Evolutionary conservation across 257 asterid species (phyloP), one percentile per base, ranked within the genome.

Genomic region (Petunia secreta): DNA sequence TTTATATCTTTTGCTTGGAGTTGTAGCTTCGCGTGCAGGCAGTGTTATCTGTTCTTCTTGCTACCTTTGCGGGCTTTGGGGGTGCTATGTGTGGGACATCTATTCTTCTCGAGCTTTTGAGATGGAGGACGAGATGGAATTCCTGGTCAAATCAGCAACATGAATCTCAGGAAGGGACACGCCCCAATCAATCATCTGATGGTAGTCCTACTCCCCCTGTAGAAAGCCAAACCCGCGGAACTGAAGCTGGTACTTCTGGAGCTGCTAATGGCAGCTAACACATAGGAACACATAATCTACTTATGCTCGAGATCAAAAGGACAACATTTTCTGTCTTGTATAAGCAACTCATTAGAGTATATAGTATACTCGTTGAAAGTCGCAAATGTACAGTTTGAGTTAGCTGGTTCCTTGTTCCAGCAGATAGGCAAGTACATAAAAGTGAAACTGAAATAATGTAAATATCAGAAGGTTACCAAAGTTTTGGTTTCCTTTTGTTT

Each of bases 81-180:
- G 96, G 97, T 58, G 87, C 91, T 65, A 91, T 94, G 97, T 91
- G 95, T 63, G 97, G 94, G 54, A 91, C 97, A 65, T 91, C 94
- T 15, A 79, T 94, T 58, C 37, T 92, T 68, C 87, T 84, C 25
- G 95, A 94, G 88, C 74, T 92, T 38, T 64, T 84, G 14, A 94
- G 87, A 84, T 89, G 93, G 92, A 92, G 94, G 82, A 77, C 85
- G 66, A 74, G 81, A 41, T 80, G 82, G 89, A 78, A 57, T 75
- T 15, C 80, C 48, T 63, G 77, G 84, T 59, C 92, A 39, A 48
- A 77, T 84, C 83, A 89, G 64, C 88, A 66, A 75, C 86, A 16
- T 6, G 85, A 76, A 67, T 63, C 92, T 60, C 81, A 82, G 77
- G 83, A 44, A 37, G 82, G 44, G 25, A 60, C 75, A 6, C 92